These are phyloP conservation scores for Myriosclerotinia curreyana DNA, from an alignment of 2,329 filamentous ascomycete genomes.

Conservation along the genomic window DNA sequence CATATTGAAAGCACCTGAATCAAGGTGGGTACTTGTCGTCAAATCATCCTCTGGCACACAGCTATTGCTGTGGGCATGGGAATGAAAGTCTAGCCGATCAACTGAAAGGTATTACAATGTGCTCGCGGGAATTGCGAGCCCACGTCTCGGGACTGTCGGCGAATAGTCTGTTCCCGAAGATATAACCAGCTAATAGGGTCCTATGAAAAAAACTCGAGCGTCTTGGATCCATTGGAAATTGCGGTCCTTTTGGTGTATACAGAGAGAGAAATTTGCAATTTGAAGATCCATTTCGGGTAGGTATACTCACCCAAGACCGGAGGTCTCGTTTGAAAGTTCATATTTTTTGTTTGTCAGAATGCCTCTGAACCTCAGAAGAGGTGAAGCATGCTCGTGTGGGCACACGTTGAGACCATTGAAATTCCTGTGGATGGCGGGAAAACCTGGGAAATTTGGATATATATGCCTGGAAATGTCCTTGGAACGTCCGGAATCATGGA, in stretches of 20 bases:
- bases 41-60: not conserved
- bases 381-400: slow-evolving; percentile 11
- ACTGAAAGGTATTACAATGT: not conserved
- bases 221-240: slow-evolving; percentile 1
- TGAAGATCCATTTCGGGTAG: slow-evolving; percentile 13
- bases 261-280: slow-evolving; percentile 14
- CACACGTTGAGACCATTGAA: slow-evolving; percentile 15
- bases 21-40: not conserved
- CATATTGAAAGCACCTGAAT: slow-evolving; percentile 3
- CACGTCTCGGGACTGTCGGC: slow-evolving; percentile 13
- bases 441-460: slow-evolving; percentile 11
- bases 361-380: slow-evolving; percentile 9
- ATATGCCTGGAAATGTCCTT: slow-evolving; percentile 16
- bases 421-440: slow-evolving; percentile 7
- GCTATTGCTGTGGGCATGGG: not conserved
- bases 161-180: not conserved
- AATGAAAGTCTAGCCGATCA: not conserved
- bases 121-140: slow-evolving; percentile 21
- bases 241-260: slow-evolving; percentile 12
- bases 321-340: slow-evolving; percentile 19
- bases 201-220: slow-evolving; percentile 9
- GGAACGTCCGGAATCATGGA: slow-evolving; percentile 20
- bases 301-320: slow-evolving; percentile 19
- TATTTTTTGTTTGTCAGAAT: slow-evolving; percentile 17
- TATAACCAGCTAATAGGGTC: not conserved